These are phyloP conservation scores for Fraxinus pennsylvanica DNA, from an alignment of 257 asterid species.

Conservation along the genomic window DNA sequence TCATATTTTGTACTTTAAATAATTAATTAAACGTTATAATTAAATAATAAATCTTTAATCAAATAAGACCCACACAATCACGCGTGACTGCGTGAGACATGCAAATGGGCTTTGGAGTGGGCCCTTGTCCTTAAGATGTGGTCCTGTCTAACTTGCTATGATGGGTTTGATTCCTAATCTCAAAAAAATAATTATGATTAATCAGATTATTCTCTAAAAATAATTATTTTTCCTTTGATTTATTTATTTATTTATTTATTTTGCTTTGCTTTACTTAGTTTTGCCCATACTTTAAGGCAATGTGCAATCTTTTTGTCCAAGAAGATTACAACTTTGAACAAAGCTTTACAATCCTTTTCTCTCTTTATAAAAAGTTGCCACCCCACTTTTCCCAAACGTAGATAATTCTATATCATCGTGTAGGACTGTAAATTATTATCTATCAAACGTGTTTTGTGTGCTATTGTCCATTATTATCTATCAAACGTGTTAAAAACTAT, in stretches of 20 bases:
- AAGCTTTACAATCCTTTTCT: slow-evolving; percentile 23
- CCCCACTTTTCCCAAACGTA: slow-evolving; percentile 9
- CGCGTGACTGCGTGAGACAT: slow-evolving; percentile 28
- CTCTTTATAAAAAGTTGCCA: slow-evolving; percentile 33
- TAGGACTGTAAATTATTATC: too few relatives aligned
- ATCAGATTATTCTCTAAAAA: slow-evolving; percentile 14
- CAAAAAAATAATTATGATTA: slow-evolving; percentile 22
- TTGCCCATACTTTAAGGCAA: background rate
- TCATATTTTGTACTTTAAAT: slow-evolving; percentile 23
- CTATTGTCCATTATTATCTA: too few relatives aligned
- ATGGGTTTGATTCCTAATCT: slow-evolving; percentile 39
- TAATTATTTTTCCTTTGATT: slow-evolving; percentile 2
- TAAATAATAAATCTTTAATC: slow-evolving; percentile 15
- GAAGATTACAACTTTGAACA: slow-evolving; percentile 28
- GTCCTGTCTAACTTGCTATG: slow-evolving; percentile 40
- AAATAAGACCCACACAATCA: slow-evolving; percentile 34
- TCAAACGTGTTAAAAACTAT: too few relatives aligned
- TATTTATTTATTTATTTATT: background rate
- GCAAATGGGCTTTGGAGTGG: slow-evolving; percentile 30
- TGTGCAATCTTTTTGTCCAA: slow-evolving; percentile 24
- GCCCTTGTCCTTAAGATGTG: slow-evolving; percentile 19
- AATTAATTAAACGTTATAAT: background rate
- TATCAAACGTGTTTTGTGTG: too few relatives aligned
- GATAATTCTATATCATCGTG: slow-evolving; percentile 10
- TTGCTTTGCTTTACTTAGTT: slow-evolving; percentile 24